These are phyloP conservation scores for Xenosphaeropsis pyriputrescens DNA, from an alignment of 2,329 filamentous ascomycete genomes.

Conservation along the genomic window DNA sequence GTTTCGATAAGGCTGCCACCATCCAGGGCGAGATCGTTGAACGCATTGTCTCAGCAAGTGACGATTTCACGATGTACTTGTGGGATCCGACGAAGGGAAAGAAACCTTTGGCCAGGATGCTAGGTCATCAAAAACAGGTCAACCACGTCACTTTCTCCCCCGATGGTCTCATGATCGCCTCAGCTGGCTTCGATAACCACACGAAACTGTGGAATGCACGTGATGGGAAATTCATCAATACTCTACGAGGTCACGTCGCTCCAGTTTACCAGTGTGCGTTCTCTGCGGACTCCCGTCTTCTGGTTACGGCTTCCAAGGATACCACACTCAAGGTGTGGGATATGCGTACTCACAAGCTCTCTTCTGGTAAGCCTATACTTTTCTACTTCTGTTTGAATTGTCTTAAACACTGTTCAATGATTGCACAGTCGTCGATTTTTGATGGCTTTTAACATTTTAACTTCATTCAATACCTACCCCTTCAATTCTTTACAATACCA, in stretches of 20 bases:
- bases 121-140: slow-evolving; percentile 94
- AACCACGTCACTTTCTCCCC: slow-evolving; percentile 93
- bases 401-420: not conserved
- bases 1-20: slow-evolving; percentile 75
- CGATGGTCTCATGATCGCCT: slow-evolving; percentile 77
- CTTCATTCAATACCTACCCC: not conserved
- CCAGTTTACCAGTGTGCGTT: slow-evolving; percentile 89
- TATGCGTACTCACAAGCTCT: slow-evolving; percentile 69
- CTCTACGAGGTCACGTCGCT: slow-evolving; percentile 76
- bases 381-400: no score
- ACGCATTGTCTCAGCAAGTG: slow-evolving; percentile 75
- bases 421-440: no score
- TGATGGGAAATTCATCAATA: slow-evolving; percentile 68
- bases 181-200: slow-evolving; percentile 84
- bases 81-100: slow-evolving; percentile 71
- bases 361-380: slow-evolving; percentile 22
- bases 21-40: slow-evolving; percentile 67
- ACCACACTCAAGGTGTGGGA: slow-evolving; percentile 94
- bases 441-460: no score
- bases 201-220: slow-evolving; percentile 81
- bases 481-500: not conserved
- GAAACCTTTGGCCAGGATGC: slow-evolving; percentile 75
- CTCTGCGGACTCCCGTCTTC: slow-evolving; percentile 76
- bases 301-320: slow-evolving; percentile 83
- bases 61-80: slow-evolving; percentile 92